These are phyloP conservation scores for Epithemia pelagica DNA, from an alignment of 108 stramenopile species.

Conservation along the genomic window DNA sequence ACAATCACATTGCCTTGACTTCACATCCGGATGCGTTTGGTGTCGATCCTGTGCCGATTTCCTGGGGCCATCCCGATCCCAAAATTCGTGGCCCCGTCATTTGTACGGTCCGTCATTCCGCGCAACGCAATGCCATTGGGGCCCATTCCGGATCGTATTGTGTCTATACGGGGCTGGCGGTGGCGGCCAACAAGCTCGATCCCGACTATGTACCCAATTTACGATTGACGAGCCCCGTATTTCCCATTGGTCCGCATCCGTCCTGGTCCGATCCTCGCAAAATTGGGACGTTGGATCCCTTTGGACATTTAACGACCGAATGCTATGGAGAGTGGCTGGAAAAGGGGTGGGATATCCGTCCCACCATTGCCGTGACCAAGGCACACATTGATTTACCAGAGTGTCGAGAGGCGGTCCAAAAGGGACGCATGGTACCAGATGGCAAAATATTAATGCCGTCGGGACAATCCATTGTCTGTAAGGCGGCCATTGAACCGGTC, in stretches of 20 bases:
- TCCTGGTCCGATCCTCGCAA: slow-evolving; percentile 94
- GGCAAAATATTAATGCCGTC: slow-evolving; percentile 82
- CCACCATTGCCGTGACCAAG: slow-evolving; percentile 99
- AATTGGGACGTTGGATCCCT: slow-evolving; percentile 86
- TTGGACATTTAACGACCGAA: slow-evolving; percentile 84
- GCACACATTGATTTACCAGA: slow-evolving; percentile 98
- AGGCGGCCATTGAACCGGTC: slow-evolving; percentile 98
- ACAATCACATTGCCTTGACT: slow-evolving; percentile 84
- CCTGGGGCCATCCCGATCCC: slow-evolving; percentile 90
- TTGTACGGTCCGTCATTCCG: slow-evolving; percentile 86
- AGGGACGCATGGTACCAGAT: slow-evolving; percentile 87
- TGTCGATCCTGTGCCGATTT: slow-evolving; percentile 85
- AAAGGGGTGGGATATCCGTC: slow-evolving; percentile 98
- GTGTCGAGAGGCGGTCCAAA: slow-evolving; percentile 83
- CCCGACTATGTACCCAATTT: slow-evolving; percentile 92
- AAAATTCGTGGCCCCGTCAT: slow-evolving; percentile 87
- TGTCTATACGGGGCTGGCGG: slow-evolving; percentile 95
- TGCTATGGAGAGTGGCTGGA: slow-evolving; percentile 81
- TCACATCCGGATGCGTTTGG: slow-evolving; percentile 89
- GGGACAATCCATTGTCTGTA: slow-evolving; percentile 92
- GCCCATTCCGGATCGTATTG: slow-evolving; percentile 96
- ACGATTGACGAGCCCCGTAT: slow-evolving; percentile 85
- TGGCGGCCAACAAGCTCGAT: slow-evolving; percentile 92
- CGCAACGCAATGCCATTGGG: slow-evolving; percentile 96
- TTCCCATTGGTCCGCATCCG: slow-evolving; percentile 91